Conservation (phyloP, 495 filamentous ascomycete species). For the Penicillium goetzii region DNA sequence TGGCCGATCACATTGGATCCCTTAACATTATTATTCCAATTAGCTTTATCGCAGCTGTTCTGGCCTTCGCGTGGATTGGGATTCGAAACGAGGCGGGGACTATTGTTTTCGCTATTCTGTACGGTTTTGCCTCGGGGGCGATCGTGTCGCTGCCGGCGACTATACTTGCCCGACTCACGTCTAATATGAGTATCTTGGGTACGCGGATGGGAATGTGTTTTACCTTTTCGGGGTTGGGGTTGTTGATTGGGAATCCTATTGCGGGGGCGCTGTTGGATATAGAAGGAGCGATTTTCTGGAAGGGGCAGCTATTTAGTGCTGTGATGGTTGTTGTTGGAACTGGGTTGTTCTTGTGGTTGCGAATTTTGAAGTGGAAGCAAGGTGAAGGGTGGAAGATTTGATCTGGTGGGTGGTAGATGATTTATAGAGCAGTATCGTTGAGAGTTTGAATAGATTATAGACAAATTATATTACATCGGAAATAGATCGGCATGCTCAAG, state of each 20-base stretch:
- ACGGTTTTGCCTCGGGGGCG: conserved; percentile 46
- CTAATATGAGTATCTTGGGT: conserved; percentile 56
- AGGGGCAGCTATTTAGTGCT: conserved; percentile 17
- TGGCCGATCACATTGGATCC: conserved; percentile 45
- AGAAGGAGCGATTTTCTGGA: conserved; percentile 14
- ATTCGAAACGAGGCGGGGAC: conserved; percentile 35
- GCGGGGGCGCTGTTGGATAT: conserved; percentile 52
- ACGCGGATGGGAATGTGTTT: conserved; percentile 67
- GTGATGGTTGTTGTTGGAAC: conserved; percentile 11
- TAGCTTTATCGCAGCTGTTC: conserved; percentile 34
- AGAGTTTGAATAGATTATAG: neutral
- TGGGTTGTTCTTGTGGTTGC: conserved; percentile 7
- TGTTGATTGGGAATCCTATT: conserved; percentile 65
- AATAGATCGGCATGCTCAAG: neutral
- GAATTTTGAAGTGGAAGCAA: conserved; percentile 13
- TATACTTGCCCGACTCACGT: conserved; percentile 31
- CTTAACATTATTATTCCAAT: conserved; percentile 39
- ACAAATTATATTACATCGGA: neutral
- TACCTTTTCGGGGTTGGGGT: conserved; percentile 47
- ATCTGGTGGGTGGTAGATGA: neutral
- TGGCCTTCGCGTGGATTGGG: conserved; percentile 42
- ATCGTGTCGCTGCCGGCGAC: conserved; percentile 40
- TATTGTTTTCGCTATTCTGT: conserved; percentile 44
- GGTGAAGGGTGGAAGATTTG: conserved; percentile 16
- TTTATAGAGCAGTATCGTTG: neutral